Evolutionary conservation across 352 stramenopile species (phyloP).

Genomic region (Phytophthora boehmeriae): DNA sequence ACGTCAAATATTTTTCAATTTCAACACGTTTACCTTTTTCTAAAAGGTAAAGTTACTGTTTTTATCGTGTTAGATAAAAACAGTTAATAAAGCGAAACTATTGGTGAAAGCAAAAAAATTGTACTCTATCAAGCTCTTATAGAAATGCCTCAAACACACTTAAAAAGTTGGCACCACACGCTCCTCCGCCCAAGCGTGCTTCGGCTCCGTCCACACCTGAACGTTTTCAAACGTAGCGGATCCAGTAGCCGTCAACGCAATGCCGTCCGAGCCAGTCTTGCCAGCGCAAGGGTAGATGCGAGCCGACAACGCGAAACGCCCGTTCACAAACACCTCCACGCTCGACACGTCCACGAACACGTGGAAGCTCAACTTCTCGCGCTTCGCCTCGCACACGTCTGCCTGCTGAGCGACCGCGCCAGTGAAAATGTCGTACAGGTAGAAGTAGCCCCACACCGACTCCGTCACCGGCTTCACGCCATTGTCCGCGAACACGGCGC

Average conservation of each 20-base stretch:
- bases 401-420: slow-evolving; percentile 15
- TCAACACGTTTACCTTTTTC: too few species aligned
- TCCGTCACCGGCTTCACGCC: slow-evolving; percentile 36
- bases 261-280: slow-evolving; percentile 57
- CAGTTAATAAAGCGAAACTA: neutral
- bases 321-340: slow-evolving; percentile 77
- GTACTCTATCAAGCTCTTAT: too few species aligned
- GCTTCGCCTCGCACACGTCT: slow-evolving; percentile 40
- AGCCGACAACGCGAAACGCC: slow-evolving; percentile 64
- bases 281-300: slow-evolving; percentile 68
- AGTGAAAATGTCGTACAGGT: slow-evolving; percentile 59
- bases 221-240: slow-evolving; percentile 63
- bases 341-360: slow-evolving; percentile 77
- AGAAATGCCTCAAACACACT: too few species aligned
- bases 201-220: slow-evolving; percentile 66
- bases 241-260: slow-evolving; percentile 51
- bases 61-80: too few species aligned
- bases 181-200: slow-evolving; percentile 62
- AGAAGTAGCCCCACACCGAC: slow-evolving; percentile 56
- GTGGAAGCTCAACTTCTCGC: slow-evolving; percentile 60
- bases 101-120: slow-evolving; percentile 5
- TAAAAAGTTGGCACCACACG: slow-evolving; percentile 44
- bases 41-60: slow-evolving; percentile 1
- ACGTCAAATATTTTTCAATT: too few species aligned
- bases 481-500: slow-evolving; percentile 47